Conservation (phyloP, 129 eudicot genomes). For the Flaveria trinervia region DNA sequence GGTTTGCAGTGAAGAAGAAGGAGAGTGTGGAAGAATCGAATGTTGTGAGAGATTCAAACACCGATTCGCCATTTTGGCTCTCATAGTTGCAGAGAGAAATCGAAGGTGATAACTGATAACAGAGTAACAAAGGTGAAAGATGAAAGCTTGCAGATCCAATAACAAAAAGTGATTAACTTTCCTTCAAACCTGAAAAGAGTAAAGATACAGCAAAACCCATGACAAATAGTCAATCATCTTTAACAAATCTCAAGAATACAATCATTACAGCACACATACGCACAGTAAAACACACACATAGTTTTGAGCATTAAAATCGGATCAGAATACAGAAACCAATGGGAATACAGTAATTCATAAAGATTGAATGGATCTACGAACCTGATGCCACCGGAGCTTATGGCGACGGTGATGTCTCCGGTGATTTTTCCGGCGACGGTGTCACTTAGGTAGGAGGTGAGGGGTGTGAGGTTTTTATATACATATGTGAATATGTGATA, state of each 20-base stretch:
- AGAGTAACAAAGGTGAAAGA: neutral
- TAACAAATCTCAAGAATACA: conserved; percentile 34
- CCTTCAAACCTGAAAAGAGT: conserved; percentile 42
- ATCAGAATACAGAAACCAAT: conserved; percentile 47
- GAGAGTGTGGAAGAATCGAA: conserved; percentile 37
- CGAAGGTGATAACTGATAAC: neutral
- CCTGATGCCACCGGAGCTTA: conserved; percentile 25
- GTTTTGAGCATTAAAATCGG: conserved; percentile 48
- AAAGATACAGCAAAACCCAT: conserved; percentile 21
- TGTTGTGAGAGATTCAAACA: conserved; percentile 44
- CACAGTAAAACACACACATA: conserved; percentile 15
- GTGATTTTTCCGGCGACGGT: conserved; percentile 35
- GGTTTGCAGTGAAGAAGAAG: conserved; percentile 46
- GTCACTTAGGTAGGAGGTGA: conserved; percentile 21
- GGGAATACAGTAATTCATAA: neutral
- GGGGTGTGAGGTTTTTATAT: conserved; percentile 38
- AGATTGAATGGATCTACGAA: conserved; percentile 17
- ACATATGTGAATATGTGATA: neutral
- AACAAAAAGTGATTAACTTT: conserved; percentile 21
- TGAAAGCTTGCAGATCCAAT: conserved; percentile 40
- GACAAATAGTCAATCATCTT: conserved; percentile 34
- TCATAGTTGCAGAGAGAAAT: conserved; percentile 31
- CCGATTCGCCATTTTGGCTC: conserved; percentile 38
- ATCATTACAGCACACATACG: conserved; percentile 39
- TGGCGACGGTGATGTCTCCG: conserved; percentile 28